Percentiles rank a stretch among this genome's conserved stretches.
phyloP scores from a whole-genome alignment of 306 rosid genomes.

The Corylus heterophylla region DNA sequence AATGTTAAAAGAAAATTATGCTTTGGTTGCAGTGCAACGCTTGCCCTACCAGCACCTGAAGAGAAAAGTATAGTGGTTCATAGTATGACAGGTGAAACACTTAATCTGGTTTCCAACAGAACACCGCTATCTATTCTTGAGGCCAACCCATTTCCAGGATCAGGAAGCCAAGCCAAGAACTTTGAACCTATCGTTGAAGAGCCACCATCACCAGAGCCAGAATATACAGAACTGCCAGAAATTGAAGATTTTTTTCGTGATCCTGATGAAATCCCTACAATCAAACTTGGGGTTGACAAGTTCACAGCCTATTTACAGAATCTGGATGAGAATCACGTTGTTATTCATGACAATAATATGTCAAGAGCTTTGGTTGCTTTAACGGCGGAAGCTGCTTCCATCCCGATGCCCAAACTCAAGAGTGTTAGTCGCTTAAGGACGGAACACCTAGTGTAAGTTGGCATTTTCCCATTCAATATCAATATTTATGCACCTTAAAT shows the following conservation, averaged over 20 bases:
- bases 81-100: not conserved
- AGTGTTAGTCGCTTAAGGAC: slow-evolving; percentile 54
- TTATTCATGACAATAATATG: slow-evolving; percentile 8
- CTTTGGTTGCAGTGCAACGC: slow-evolving; percentile 29
- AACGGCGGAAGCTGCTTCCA: slow-evolving; percentile 7
- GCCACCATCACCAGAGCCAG: slow-evolving; percentile 43
- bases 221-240: not conserved
- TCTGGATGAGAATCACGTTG: not conserved
- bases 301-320: not conserved
- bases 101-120: not conserved
- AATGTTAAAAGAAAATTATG: not conserved
- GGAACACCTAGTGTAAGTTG: slow-evolving; percentile 66
- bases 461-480: not conserved
- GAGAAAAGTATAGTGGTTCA: not conserved
- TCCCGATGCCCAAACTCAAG: slow-evolving; percentile 44
- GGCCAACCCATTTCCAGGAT: not conserved
- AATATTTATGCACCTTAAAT: not conserved
- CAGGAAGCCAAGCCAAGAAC: not conserved
- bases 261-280: slow-evolving; percentile 21
- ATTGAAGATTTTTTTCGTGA: slow-evolving; percentile 36
- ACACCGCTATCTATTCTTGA: not conserved
- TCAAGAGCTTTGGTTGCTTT: slow-evolving; percentile 41
- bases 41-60: slow-evolving; percentile 39
- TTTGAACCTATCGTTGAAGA: slow-evolving; percentile 58
- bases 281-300: slow-evolving; percentile 18